Percentiles rank a stretch among this genome's conserved stretches.
phyloP scores from a whole-genome alignment of 306 rosid genomes.

The Medicago lupulina region DNA sequence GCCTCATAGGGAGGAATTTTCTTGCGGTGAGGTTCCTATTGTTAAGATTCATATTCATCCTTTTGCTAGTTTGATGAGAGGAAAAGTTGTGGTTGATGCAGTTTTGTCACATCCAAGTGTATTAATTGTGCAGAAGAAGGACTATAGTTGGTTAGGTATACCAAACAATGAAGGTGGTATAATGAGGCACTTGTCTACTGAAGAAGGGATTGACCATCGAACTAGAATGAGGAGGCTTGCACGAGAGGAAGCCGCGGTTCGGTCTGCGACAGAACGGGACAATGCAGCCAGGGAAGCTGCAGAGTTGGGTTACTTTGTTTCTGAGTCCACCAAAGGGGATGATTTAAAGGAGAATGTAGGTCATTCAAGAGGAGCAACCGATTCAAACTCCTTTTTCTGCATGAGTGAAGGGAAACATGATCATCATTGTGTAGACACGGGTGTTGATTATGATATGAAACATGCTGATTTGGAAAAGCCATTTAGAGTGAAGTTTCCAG shows the following conservation, averaged over 20 bases:
- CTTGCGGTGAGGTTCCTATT: slow-evolving; percentile 82
- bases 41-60: slow-evolving; percentile 76
- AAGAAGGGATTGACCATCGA: slow-evolving; percentile 79
- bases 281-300: slow-evolving; percentile 78
- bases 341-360: slow-evolving; percentile 49
- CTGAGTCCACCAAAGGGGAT: slow-evolving; percentile 54
- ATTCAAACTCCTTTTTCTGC: slow-evolving; percentile 56
- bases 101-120: slow-evolving; percentile 72
- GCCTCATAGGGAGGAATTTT: slow-evolving; percentile 79
- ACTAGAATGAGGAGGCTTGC: slow-evolving; percentile 72
- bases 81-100: slow-evolving; percentile 87
- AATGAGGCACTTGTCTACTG: slow-evolving; percentile 58
- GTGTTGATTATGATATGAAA: slow-evolving; percentile 74
- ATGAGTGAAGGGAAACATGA: slow-evolving; percentile 70
- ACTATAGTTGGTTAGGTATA: slow-evolving; percentile 89
- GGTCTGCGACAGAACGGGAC: slow-evolving; percentile 65
- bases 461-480: slow-evolving; percentile 88
- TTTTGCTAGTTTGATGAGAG: slow-evolving; percentile 83
- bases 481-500: slow-evolving; percentile 71
- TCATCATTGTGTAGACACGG: slow-evolving; percentile 78
- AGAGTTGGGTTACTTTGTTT: slow-evolving; percentile 72
- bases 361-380: slow-evolving; percentile 44
- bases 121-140: slow-evolving; percentile 81
- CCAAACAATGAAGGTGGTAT: slow-evolving; percentile 60
- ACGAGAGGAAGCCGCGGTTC: slow-evolving; percentile 67